These are phyloP conservation scores for Colletotrichum sp. DNA, from an alignment of 2,329 filamentous ascomycete species.

Conservation along the genomic window DNA sequence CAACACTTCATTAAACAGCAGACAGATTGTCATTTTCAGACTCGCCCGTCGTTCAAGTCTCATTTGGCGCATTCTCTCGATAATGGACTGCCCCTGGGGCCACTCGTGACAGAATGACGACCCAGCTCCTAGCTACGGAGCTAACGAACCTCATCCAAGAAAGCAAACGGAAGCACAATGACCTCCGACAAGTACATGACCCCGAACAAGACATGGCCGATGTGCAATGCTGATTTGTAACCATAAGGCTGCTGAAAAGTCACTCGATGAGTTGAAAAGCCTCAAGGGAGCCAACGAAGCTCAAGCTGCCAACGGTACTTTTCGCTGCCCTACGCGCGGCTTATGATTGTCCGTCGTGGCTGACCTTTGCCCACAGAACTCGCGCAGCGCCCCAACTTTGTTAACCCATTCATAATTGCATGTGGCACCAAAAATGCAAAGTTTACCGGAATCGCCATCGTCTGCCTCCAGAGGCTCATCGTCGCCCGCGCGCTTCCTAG, in stretches of 20 bases:
- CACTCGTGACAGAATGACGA: conserved; percentile 72
- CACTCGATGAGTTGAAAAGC: conserved; percentile 84
- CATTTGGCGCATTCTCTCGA: background rate
- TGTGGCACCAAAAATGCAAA: conserved; percentile 91
- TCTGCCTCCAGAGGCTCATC: conserved; percentile 88
- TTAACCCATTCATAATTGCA: conserved; percentile 92
- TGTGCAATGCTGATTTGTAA: background rate
- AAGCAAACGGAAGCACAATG: conserved; percentile 92
- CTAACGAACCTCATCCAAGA: conserved; percentile 91
- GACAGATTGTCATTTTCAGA: background rate
- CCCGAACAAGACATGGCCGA: background rate
- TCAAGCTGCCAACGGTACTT: conserved; percentile 72
- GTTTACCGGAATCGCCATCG: conserved; percentile 85
- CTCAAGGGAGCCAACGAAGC: conserved; percentile 77
- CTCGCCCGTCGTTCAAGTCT: background rate
- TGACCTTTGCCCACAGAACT: conserved; percentile 66
- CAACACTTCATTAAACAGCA: background rate
- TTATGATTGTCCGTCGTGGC: background rate
- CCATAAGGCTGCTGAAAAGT: conserved; percentile 87
- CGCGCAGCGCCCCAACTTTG: conserved; percentile 79
- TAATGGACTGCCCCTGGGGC: conserved; percentile 14
- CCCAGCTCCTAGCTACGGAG: conserved; percentile 87
- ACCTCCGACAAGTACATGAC: conserved; percentile 76
- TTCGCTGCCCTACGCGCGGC: conserved; percentile 24
- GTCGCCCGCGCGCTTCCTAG: conserved; percentile 81